phyloP scores from a whole-genome alignment of 345 rosid genomes.

The Barbarea vulgaris region DNA sequence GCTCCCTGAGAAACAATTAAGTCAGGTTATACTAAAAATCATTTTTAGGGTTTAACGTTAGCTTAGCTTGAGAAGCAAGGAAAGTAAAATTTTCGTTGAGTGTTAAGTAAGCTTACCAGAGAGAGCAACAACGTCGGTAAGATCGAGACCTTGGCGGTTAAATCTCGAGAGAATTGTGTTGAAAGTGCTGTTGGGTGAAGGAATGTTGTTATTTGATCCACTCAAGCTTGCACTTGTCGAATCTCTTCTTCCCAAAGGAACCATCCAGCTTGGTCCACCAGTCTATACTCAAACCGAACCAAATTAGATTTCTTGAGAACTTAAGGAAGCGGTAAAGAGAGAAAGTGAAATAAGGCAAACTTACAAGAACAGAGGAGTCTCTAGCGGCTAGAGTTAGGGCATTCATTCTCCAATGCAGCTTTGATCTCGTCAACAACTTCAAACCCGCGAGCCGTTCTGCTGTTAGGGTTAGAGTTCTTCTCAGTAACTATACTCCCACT shows the following conservation, averaged over 20 bases:
- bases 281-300: conserved; percentile 42
- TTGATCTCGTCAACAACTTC: conserved; percentile 85
- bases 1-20: conserved; percentile 57
- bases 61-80: conserved; percentile 15
- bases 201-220: conserved; percentile 77
- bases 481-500: conserved; percentile 61
- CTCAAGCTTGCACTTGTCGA: conserved; percentile 70
- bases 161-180: conserved; percentile 64
- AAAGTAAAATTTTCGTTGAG: neutral
- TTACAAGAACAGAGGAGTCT: conserved; percentile 88
- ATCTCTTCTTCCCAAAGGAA: conserved; percentile 89
- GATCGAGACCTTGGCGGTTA: conserved; percentile 60
- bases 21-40: neutral
- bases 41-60: neutral
- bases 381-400: conserved; percentile 90
- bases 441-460: conserved; percentile 74
- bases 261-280: conserved; percentile 91
- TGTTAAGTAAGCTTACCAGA: conserved; percentile 57
- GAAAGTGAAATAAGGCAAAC: conserved; percentile 12
- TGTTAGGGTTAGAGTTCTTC: conserved; percentile 76
- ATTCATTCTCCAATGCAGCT: conserved; percentile 71
- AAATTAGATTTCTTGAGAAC: conserved; percentile 2
- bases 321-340: neutral
- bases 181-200: conserved; percentile 66
- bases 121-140: conserved; percentile 73